Conservation (phyloP, 345 rosid genomes). For the Pugionium cornutum region DNA sequence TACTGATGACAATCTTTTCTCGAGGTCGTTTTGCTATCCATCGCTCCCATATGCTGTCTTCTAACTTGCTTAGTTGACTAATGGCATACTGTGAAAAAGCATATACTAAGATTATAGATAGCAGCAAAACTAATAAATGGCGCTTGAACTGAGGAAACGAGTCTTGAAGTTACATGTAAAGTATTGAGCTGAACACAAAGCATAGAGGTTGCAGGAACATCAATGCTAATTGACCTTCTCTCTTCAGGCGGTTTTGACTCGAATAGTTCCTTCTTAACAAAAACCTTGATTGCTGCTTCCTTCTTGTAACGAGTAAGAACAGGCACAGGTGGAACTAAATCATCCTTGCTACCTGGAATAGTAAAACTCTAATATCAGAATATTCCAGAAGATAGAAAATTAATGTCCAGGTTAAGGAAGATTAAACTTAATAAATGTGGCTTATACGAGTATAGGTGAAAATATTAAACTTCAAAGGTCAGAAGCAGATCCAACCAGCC, state of each 20-base stretch:
- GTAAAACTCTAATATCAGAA: constrained; percentile 38
- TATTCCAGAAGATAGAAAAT: constrained; percentile 16
- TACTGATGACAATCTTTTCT: constrained; percentile 63
- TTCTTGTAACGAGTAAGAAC: constrained; percentile 82
- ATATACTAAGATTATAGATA: constrained; percentile 26
- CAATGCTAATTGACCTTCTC: constrained; percentile 63
- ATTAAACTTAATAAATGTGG: constrained; percentile 11
- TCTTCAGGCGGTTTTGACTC: constrained; percentile 75
- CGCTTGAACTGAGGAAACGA: constrained; percentile 30
- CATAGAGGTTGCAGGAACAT: constrained; percentile 59
- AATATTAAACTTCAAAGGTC: constrained; percentile 13
- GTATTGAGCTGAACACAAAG: constrained; percentile 95
- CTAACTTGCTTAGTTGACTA: constrained; percentile 88
- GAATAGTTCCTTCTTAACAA: constrained; percentile 92
- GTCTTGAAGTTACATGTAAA: constrained; percentile 64
- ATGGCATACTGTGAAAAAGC: constrained; percentile 73
- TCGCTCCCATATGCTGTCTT: constrained; percentile 87
- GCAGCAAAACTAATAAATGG: constrained; percentile 17
- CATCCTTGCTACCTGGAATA: constrained; percentile 80
- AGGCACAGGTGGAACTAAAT: constrained; percentile 91
- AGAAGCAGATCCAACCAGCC: constrained; percentile 26
- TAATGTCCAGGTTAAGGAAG: constrained; percentile 10
- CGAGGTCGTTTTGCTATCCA: constrained; percentile 70
- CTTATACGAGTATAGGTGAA: constrained; percentile 7
- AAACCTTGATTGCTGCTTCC: constrained; percentile 90